Conservation (phyloP, 2,329 filamentous ascomycete genomes). For the Leptographium lundbergii region DNA sequence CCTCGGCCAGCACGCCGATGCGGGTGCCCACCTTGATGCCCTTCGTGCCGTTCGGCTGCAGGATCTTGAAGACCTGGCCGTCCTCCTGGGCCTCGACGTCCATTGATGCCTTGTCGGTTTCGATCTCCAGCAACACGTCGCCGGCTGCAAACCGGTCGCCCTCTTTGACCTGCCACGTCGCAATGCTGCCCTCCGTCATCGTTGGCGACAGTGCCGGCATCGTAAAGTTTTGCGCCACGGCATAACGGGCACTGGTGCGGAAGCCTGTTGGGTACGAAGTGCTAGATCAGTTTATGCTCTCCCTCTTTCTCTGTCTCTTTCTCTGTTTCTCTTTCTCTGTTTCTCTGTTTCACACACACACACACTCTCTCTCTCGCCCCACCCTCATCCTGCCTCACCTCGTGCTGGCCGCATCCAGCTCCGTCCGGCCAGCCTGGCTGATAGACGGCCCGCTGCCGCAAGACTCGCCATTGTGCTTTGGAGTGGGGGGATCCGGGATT, state of each 20-base stretch:
- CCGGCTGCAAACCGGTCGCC: conserved; percentile 71
- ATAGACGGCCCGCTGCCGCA: conserved; percentile 11
- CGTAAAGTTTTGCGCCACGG: conserved; percentile 74
- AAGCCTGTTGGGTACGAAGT: conserved; percentile 36
- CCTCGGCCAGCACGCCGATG: conserved; percentile 73
- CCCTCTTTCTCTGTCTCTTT: not conserved
- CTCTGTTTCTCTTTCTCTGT: not conserved
- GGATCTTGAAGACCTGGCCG: conserved; percentile 74
- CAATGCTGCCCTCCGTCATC: conserved; percentile 88
- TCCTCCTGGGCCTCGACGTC: conserved; percentile 90
- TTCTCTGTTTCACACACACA: not conserved
- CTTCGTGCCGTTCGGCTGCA: conserved; percentile 61
- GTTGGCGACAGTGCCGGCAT: conserved; percentile 88
- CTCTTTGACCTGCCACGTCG: conserved; percentile 76
- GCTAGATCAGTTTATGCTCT: not conserved
- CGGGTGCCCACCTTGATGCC: conserved; percentile 63
- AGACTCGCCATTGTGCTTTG: conserved; percentile 10
- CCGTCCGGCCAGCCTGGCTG: conserved; percentile 14
- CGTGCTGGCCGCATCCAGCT: conserved; percentile 6
- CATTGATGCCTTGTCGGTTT: conserved; percentile 92
- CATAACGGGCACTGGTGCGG: conserved; percentile 45
- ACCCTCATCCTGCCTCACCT: conserved; percentile 1
- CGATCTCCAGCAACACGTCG: conserved; percentile 81
- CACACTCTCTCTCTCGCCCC: not conserved
- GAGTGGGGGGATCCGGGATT: not conserved